phyloP scores from a whole-genome alignment of 2,329 filamentous ascomycete genomes.

The Beauveria medogensis region DNA sequence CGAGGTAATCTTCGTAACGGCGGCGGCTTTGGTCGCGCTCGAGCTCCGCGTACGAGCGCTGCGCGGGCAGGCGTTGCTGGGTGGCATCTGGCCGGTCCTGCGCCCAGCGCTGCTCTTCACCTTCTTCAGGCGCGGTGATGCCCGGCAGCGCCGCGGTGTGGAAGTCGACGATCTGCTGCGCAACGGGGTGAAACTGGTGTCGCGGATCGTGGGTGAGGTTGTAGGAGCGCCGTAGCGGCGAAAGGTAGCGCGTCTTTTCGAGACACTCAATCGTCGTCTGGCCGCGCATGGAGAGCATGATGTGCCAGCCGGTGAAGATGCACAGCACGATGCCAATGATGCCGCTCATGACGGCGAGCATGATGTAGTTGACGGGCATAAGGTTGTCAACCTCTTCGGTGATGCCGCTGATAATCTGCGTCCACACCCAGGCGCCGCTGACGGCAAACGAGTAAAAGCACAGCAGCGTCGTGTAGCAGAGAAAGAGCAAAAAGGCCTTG shows the following conservation, averaged over 20 bases:
- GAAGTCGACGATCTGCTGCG: constrained; percentile 69
- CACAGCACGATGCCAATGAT: constrained; percentile 86
- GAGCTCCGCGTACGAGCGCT: constrained; percentile 46
- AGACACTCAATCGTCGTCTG: constrained; percentile 95
- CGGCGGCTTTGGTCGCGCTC: constrained; percentile 46
- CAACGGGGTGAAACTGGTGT: constrained; percentile 43
- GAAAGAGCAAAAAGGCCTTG: constrained; percentile 88
- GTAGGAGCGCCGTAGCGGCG: constrained; percentile 65
- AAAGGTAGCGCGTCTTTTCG: constrained; percentile 91
- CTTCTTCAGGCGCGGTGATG: constrained; percentile 73
- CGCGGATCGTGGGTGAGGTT: constrained; percentile 49
- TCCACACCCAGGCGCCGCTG: constrained; percentile 74
- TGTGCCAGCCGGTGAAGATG: constrained; percentile 88
- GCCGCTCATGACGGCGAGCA: constrained; percentile 77
- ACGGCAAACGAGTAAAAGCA: constrained; percentile 75
- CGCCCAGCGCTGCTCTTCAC: constrained; percentile 47
- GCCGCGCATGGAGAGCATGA: constrained; percentile 67
- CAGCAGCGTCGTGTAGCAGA: constrained; percentile 82
- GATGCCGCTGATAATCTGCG: constrained; percentile 60
- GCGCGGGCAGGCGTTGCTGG: constrained; percentile 25
- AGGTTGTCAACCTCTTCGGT: constrained; percentile 66
- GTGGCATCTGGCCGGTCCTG: constrained; percentile 15
- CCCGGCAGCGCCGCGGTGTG: constrained; percentile 76
- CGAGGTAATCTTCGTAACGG: constrained; percentile 65
- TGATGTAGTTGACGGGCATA: constrained; percentile 83